Percentiles rank a stretch among this genome's conserved stretches.
Conservation (phyloP, 352 stramenopile species). For the Blastocystis sp. region DNA sequence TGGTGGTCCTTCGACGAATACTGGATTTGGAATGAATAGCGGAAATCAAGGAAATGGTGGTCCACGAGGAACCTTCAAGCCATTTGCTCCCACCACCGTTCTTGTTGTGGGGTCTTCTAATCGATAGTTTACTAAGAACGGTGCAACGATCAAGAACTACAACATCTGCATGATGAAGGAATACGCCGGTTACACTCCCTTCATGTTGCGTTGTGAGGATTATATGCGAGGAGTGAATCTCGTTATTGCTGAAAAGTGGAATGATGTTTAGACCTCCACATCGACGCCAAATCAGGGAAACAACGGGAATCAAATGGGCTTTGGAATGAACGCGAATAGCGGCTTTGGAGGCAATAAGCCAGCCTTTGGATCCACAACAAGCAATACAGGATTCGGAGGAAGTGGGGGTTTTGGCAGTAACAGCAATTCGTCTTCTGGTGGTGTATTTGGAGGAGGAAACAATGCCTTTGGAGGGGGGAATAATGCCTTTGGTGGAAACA, state of each 20-base stretch:
- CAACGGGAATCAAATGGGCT: not conserved
- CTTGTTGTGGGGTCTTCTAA: not conserved
- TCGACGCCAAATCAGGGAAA: not conserved
- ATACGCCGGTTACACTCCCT: not conserved
- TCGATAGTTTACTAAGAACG: slow-evolving; percentile 51
- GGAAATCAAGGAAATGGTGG: not conserved
- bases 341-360: not conserved
- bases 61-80: slow-evolving; percentile 35
- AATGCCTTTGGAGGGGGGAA: not conserved
- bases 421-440: not conserved
- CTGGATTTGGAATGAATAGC: not conserved
- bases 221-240: slow-evolving; percentile 7
- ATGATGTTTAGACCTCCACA: not conserved
- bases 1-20: not conserved
- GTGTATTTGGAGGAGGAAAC: not conserved
- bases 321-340: slow-evolving; percentile 16
- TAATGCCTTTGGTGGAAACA: slow-evolving; percentile 8
- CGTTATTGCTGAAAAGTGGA: not conserved
- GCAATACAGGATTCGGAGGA: not conserved
- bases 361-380: not conserved
- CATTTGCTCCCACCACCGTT: slow-evolving; percentile 22
- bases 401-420: slow-evolving; percentile 22
- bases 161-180: slow-evolving; percentile 30
- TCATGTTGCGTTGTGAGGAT: slow-evolving; percentile 57
- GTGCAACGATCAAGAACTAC: slow-evolving; percentile 31